A percentile compares a stretch with the other conserved stretches of the same genome.
phyloP scores from a whole-genome alignment of 768 basidiomycete species.

The Tylopilus balloui region DNA sequence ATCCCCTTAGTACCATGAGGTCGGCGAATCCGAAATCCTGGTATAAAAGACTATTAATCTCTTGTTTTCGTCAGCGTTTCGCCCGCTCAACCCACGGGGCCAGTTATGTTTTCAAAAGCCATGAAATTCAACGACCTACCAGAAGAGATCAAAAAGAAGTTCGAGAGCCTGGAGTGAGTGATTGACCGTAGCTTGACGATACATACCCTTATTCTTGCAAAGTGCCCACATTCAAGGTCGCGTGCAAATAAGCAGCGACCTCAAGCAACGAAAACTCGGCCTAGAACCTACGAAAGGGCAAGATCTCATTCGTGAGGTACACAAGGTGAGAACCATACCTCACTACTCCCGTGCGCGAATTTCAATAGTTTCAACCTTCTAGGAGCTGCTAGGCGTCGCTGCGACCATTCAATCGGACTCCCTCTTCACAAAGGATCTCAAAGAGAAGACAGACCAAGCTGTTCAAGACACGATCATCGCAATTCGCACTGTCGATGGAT shows the following conservation, averaged over 20 bases:
- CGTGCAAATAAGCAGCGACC: slow-evolving; percentile 73
- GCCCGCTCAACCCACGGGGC: slow-evolving; percentile 27
- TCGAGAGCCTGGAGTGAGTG: slow-evolving; percentile 71
- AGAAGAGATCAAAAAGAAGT: slow-evolving; percentile 56
- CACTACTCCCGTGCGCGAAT: neutral
- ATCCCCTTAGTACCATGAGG: slow-evolving; percentile 24
- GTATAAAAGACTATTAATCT: neutral
- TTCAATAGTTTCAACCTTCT: neutral
- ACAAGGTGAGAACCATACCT: slow-evolving; percentile 47
- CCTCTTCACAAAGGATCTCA: slow-evolving; percentile 63
- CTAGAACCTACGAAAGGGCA: slow-evolving; percentile 71
- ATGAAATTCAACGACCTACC: slow-evolving; percentile 85
- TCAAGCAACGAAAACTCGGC: slow-evolving; percentile 71
- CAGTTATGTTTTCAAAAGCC: slow-evolving; percentile 37
- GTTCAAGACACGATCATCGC: slow-evolving; percentile 78
- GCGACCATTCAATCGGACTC: slow-evolving; percentile 64
- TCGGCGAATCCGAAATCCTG: slow-evolving; percentile 1
- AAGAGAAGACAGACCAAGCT: slow-evolving; percentile 69
- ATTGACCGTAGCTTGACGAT: neutral
- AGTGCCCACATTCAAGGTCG: slow-evolving; percentile 74
- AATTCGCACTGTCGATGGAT: slow-evolving; percentile 73
- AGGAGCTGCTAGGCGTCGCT: slow-evolving; percentile 65
- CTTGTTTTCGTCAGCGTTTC: slow-evolving; percentile 22
- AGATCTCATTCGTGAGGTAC: slow-evolving; percentile 59
- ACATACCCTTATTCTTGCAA: slow-evolving; percentile 10